phyloP scores from a whole-genome alignment of 805 yeast genomes.

The Komagataella populi region DNA sequence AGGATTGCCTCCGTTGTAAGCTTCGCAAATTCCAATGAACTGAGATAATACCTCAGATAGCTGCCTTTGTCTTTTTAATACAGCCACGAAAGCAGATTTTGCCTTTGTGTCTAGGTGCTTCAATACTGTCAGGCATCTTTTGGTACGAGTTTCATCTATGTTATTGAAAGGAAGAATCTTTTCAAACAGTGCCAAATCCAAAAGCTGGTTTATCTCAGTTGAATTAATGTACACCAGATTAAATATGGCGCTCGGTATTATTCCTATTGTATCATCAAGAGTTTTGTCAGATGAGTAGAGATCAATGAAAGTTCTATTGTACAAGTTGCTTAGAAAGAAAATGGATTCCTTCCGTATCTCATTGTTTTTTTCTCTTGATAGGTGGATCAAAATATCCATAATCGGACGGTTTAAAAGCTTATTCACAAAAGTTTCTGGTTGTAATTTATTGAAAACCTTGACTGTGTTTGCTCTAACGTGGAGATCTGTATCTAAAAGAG shows the following conservation, averaged over 20 bases:
- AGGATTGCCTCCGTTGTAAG: slow-evolving; percentile 19
- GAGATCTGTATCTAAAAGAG: slow-evolving; percentile 66
- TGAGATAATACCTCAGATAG: slow-evolving; percentile 28
- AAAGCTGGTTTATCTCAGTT: slow-evolving; percentile 43
- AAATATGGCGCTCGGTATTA: slow-evolving; percentile 55
- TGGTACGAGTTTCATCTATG: slow-evolving; percentile 31
- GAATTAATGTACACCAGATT: slow-evolving; percentile 67
- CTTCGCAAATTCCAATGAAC: slow-evolving; percentile 35
- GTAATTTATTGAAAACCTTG: slow-evolving; percentile 29
- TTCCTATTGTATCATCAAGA: slow-evolving; percentile 20
- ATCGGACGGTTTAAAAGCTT: slow-evolving; percentile 33
- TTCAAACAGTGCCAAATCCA: slow-evolving; percentile 50
- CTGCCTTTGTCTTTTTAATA: slow-evolving; percentile 56
- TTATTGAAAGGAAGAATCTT: slow-evolving; percentile 42
- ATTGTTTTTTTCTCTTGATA: slow-evolving; percentile 58
- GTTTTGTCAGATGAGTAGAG: slow-evolving; percentile 12
- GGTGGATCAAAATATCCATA: slow-evolving; percentile 39
- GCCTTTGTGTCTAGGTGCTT: slow-evolving; percentile 41
- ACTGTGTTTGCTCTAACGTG: slow-evolving; percentile 55
- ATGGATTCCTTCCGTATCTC: slow-evolving; percentile 53
- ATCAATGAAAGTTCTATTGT: slow-evolving; percentile 28
- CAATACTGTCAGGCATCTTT: slow-evolving; percentile 36
- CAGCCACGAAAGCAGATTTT: slow-evolving; percentile 51
- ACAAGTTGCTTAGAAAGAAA: slow-evolving; percentile 37
- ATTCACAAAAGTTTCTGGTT: slow-evolving; percentile 29